phyloP scores from a whole-genome alignment of 2,329 filamentous ascomycete species.

The Incumbomyces lentus region DNA sequence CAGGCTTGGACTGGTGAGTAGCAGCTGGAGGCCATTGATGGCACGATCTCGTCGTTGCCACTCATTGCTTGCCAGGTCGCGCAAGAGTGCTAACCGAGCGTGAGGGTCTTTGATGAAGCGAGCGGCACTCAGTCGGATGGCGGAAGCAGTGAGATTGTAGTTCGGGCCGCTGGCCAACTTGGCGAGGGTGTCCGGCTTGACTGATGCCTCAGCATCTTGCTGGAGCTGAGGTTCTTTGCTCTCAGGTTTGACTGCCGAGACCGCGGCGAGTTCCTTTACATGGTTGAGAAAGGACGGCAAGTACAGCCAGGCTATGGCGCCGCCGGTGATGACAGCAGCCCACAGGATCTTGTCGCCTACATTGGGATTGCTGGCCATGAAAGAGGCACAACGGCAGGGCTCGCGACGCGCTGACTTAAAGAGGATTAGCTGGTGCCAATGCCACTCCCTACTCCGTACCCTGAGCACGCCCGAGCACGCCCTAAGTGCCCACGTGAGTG shows the following conservation, averaged over 20 bases:
- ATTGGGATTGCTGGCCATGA: conserved; percentile 5
- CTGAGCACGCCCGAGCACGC: background rate
- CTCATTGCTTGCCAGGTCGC: conserved; percentile 32
- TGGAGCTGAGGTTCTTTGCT: conserved; percentile 3
- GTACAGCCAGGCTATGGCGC: conserved; percentile 4
- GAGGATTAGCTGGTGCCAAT: no score
- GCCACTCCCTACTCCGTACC: background rate
- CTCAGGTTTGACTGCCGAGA: background rate
- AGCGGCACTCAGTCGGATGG: conserved; percentile 37
- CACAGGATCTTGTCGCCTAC: conserved; percentile 6
- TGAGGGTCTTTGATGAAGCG: conserved; percentile 31
- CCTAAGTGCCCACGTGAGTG: no score
- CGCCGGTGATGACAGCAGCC: background rate
- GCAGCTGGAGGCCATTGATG: conserved; percentile 33
- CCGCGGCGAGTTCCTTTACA: conserved; percentile 4
- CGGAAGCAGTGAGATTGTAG: conserved; percentile 59
- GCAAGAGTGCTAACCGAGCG: conserved; percentile 30
- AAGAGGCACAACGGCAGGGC: background rate
- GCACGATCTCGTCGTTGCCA: conserved; percentile 30
- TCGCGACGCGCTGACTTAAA: no score
- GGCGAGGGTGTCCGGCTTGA: conserved; percentile 55
- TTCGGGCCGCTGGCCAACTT: conserved; percentile 62
- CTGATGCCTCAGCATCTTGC: conserved; percentile 27
- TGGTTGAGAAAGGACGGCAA: conserved; percentile 3
- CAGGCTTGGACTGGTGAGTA: conserved; percentile 23